Conservation (phyloP, 2,329 filamentous ascomycete genomes). For the Phyllosticta citriasiana region DNA sequence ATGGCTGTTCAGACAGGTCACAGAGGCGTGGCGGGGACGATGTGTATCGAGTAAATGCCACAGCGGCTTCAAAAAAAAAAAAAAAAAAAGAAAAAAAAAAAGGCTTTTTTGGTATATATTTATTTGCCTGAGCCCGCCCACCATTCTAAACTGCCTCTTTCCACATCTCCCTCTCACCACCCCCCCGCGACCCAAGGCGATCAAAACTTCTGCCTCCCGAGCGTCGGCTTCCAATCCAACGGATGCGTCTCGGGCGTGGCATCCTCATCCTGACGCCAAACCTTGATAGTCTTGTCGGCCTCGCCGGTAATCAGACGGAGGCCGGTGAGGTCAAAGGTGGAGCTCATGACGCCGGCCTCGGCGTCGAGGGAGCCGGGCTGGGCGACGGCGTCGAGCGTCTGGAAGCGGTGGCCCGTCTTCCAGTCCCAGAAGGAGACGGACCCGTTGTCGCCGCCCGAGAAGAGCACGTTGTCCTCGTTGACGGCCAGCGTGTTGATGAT, state of each 20-base stretch:
- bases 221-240: conserved; percentile 78
- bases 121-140: neutral
- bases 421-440: conserved; percentile 98
- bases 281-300: conserved; percentile 92
- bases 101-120: neutral
- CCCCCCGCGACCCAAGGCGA: neutral
- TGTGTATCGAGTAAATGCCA: too few species aligned
- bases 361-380: conserved; percentile 92
- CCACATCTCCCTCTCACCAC: neutral
- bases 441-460: conserved; percentile 91
- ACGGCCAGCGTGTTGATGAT: conserved; percentile 92
- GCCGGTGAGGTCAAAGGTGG: conserved; percentile 83
- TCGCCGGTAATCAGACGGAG: conserved; percentile 86
- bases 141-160: neutral
- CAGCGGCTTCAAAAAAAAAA: too few species aligned
- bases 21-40: too few species aligned
- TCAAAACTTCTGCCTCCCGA: conserved; percentile 36
- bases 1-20: too few species aligned
- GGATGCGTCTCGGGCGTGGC: conserved; percentile 89
- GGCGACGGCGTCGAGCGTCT: conserved; percentile 79
- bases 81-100: too few species aligned
- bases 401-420: conserved; percentile 91
- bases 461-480: conserved; percentile 90
- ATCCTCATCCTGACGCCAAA: conserved; percentile 89
- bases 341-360: conserved; percentile 89